Conservation (phyloP, 352 stramenopile genomes). For the Phytophthora pistaciae region DNA sequence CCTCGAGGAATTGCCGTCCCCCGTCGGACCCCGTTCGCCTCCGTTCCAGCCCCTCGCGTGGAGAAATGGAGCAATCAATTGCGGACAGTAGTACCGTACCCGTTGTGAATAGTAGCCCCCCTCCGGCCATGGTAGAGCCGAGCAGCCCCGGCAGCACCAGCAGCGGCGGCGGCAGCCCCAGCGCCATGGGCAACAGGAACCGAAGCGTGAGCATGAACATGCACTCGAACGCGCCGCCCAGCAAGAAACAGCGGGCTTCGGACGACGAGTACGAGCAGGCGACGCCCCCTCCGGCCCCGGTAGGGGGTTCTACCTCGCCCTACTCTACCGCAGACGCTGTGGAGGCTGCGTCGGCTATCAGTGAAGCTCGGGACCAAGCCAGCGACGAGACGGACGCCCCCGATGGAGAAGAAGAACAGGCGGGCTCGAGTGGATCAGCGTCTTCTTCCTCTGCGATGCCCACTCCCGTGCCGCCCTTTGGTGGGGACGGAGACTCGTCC, state of each 20-base stretch:
- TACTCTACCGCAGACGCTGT: conserved; percentile 17
- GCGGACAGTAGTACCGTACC: conserved; percentile 36
- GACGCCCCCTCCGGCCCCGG: conserved; percentile 29
- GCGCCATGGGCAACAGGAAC: conserved; percentile 47
- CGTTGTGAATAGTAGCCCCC: conserved; percentile 35
- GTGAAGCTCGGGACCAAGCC: conserved; percentile 31
- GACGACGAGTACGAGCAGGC: conserved; percentile 74
- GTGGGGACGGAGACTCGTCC: conserved; percentile 32
- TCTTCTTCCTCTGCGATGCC: neutral
- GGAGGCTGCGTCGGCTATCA: conserved; percentile 8
- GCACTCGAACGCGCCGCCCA: conserved; percentile 62
- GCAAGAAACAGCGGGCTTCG: conserved; percentile 84
- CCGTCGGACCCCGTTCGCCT: neutral
- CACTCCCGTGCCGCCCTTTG: conserved; percentile 27
- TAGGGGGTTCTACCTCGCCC: conserved; percentile 9
- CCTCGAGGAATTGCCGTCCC: neutral
- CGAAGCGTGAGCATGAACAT: conserved; percentile 79
- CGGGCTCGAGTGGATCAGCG: neutral
- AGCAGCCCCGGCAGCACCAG: conserved; percentile 19
- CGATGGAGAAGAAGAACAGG: conserved; percentile 36
- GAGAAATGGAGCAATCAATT: conserved; percentile 39
- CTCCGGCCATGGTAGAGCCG: conserved; percentile 8
- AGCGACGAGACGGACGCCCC: conserved; percentile 33
- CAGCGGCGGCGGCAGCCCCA: conserved; percentile 27
- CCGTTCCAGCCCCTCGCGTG: neutral